These are phyloP conservation scores for Diaporthe batatas DNA, from an alignment of 2,329 filamentous ascomycete genomes.

Conservation along the genomic window DNA sequence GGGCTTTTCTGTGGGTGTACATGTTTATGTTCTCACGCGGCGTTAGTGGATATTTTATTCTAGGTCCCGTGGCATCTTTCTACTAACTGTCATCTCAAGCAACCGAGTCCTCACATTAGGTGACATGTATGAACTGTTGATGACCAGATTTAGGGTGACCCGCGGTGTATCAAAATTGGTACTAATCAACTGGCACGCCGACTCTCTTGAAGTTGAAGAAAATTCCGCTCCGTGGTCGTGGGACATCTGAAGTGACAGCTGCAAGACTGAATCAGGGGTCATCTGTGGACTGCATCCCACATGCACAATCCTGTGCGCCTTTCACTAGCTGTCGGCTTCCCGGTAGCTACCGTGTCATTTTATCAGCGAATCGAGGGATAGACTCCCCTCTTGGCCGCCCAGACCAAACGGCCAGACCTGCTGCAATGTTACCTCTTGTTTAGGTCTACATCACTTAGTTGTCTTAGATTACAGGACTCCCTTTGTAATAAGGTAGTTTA, in stretches of 20 bases:
- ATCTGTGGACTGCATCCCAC: slow-evolving; percentile 37
- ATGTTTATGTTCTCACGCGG: slow-evolving; percentile 26
- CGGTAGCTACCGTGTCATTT: slow-evolving; percentile 27
- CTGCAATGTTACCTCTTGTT: slow-evolving; percentile 25
- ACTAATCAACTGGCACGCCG: background rate
- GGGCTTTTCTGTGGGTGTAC: background rate
- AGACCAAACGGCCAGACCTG: background rate
- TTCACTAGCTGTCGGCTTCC: slow-evolving; percentile 1
- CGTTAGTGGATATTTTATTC: background rate
- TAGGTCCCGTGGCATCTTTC: slow-evolving; percentile 25
- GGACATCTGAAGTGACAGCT: slow-evolving; percentile 36
- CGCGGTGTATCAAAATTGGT: background rate
- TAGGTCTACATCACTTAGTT: slow-evolving; percentile 22
- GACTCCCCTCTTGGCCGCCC: slow-evolving; percentile 1
- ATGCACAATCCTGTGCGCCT: slow-evolving; percentile 13
- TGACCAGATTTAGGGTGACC: background rate
- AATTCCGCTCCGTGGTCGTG: slow-evolving; percentile 21
- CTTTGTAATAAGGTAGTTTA: too few relatives aligned
- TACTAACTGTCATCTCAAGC: background rate
- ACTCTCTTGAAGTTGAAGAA: background rate
- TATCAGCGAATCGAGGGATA: slow-evolving; percentile 4
- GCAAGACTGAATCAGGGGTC: slow-evolving; percentile 41
- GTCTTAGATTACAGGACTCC: background rate
- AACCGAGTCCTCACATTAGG: background rate
- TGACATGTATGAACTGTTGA: background rate